These are phyloP conservation scores for Plasmodium gonderi DNA, from an alignment of 169 alveolate genomes.

Conservation along the genomic window DNA sequence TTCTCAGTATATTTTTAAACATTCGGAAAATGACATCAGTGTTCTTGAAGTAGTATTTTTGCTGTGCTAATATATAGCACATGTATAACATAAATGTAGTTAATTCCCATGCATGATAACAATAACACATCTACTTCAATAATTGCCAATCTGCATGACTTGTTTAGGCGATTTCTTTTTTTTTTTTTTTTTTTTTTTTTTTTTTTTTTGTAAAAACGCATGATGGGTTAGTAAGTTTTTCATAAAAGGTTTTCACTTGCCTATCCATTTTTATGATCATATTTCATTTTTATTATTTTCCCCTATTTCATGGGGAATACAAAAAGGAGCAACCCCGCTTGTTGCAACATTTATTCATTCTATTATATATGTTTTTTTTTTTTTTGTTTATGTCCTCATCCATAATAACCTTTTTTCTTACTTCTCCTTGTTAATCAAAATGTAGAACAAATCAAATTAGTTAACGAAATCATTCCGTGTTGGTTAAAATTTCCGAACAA, in stretches of 20 bases:
- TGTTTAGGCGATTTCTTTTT: not conserved
- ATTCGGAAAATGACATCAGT: not conserved
- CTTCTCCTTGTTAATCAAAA: not conserved
- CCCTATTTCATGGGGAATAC: not conserved
- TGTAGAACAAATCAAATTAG: not conserved
- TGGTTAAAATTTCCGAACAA: not conserved
- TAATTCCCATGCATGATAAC: not conserved
- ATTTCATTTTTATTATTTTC: not conserved
- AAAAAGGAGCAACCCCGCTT: not conserved
- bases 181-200: slow-evolving; percentile 22
- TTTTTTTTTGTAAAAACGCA: not conserved
- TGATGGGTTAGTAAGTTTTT: not conserved
- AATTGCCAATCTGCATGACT: not conserved
- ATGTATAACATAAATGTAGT: not conserved
- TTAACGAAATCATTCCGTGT: not conserved
- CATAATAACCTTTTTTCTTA: not conserved
- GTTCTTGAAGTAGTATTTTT: not conserved
- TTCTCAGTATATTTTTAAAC: not conserved
- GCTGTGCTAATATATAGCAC: not conserved
- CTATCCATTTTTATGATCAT: not conserved
- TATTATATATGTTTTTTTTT: not conserved
- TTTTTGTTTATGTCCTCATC: not conserved
- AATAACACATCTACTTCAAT: too few relatives aligned
- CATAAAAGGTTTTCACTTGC: not conserved
- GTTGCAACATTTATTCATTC: too few relatives aligned